Evolutionary conservation across 2,329 filamentous ascomycete genomes (phyloP).

Genomic region (Colletotrichum nymphaeae): DNA sequence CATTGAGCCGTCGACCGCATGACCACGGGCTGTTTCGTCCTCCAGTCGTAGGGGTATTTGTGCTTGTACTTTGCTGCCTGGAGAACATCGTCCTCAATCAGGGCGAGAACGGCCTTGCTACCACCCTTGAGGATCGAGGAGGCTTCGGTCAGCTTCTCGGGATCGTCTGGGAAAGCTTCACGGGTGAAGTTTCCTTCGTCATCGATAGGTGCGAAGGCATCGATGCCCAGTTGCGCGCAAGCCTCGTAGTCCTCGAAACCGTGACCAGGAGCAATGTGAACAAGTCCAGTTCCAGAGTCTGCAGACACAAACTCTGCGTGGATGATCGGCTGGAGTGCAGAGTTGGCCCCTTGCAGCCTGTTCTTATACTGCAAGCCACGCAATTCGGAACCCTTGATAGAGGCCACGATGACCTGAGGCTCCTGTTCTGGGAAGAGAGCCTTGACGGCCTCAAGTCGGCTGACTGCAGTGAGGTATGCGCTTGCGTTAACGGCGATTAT

Average conservation of each 20-base stretch:
- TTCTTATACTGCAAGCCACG: conserved; percentile 76
- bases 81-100: conserved; percentile 75
- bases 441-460: conserved; percentile 71
- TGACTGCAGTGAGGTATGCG: conserved; percentile 78
- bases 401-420: conserved; percentile 60
- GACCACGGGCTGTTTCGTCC: conserved; percentile 92
- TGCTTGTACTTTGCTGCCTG: conserved; percentile 79
- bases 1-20: conserved; percentile 94
- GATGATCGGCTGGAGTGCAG: conserved; percentile 75
- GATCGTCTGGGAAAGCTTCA: conserved; percentile 79
- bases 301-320: conserved; percentile 90
- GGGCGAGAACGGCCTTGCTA: conserved; percentile 74
- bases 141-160: conserved; percentile 72
- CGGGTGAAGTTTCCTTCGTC: conserved; percentile 84
- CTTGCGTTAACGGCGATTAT: conserved; percentile 69
- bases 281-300: conserved; percentile 92
- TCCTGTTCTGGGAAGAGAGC: conserved; percentile 60
- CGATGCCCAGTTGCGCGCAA: conserved; percentile 77
- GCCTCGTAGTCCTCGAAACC: conserved; percentile 96
- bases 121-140: conserved; percentile 79
- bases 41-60: conserved; percentile 98
- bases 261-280: conserved; percentile 93
- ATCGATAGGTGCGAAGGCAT: conserved; percentile 85
- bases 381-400: conserved; percentile 74
- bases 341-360: conserved; percentile 70